Conservation (phyloP, 2,329 filamentous ascomycete genomes). For the Aotearoamyces nothofagi region DNA sequence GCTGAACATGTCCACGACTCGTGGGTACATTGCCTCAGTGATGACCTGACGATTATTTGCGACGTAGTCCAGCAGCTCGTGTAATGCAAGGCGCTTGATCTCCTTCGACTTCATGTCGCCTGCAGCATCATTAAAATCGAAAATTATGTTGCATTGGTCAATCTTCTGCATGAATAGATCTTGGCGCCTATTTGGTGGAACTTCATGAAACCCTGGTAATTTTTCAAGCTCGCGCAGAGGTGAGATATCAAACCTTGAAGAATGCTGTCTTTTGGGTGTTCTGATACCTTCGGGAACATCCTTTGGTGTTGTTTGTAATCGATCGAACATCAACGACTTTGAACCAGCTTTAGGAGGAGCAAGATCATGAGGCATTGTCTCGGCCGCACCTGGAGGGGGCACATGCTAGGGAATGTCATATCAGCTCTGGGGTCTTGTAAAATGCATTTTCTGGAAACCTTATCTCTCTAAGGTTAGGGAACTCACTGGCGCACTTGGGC, state of each 20-base stretch:
- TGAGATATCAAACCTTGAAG: constrained; percentile 94
- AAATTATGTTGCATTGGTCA: constrained; percentile 99
- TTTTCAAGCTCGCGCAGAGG: constrained; percentile 95
- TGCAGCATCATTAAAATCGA: constrained; percentile 97
- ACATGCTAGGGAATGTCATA: constrained; percentile 54
- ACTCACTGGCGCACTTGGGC: constrained; percentile 80
- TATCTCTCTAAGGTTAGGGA: constrained; percentile 2
- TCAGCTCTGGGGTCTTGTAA: constrained; percentile 6
- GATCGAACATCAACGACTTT: constrained; percentile 80
- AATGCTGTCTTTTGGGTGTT: constrained; percentile 93
- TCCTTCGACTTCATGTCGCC: constrained; percentile 99
- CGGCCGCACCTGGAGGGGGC: constrained; percentile 80
- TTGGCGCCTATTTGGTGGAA: constrained; percentile 83
- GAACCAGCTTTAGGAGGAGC: constrained; percentile 82
- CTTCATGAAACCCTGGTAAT: constrained; percentile 93
- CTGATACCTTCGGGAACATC: constrained; percentile 91
- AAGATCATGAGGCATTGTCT: constrained; percentile 96
- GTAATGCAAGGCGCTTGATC: constrained; percentile 90
- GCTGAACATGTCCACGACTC: constrained; percentile 97
- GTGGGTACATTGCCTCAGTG: constrained; percentile 96
- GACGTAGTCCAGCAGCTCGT: constrained; percentile 94
- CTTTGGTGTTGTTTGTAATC: constrained; percentile 85
- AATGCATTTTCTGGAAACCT: constrained; percentile 1
- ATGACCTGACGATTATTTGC: constrained; percentile 98
- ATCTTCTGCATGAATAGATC: constrained; percentile 99